A percentile compares a stretch with the other conserved stretches of the same genome.
phyloP scores from a whole-genome alignment of 2,329 filamentous ascomycete genomes.

The Ophiostoma montium region DNA sequence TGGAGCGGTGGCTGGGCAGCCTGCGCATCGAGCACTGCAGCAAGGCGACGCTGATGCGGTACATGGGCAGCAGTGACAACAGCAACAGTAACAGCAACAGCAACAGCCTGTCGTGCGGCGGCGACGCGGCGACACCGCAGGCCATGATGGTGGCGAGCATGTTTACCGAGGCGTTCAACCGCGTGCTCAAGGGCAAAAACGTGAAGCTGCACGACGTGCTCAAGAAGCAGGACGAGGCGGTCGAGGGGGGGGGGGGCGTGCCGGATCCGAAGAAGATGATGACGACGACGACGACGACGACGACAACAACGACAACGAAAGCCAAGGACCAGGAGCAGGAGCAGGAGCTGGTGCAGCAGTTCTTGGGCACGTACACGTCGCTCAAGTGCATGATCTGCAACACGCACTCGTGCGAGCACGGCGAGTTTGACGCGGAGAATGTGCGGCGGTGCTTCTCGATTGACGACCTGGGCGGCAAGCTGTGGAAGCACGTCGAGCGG shows the following conservation, averaged over 20 bases:
- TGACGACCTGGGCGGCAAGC: conserved; percentile 18
- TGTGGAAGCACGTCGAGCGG: conserved; percentile 13
- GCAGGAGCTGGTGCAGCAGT: conserved; percentile 27
- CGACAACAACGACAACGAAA: not conserved
- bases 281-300: not conserved
- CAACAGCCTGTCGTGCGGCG: conserved; percentile 36
- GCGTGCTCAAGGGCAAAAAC: conserved; percentile 33
- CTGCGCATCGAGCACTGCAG: conserved; percentile 37
- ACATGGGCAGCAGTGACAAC: conserved; percentile 33
- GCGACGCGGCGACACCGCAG: conserved; percentile 23
- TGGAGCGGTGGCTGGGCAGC: conserved; percentile 37
- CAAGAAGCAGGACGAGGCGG: conserved; percentile 36
- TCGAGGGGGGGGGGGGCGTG: conserved; percentile 39
- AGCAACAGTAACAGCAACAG: conserved; percentile 34
- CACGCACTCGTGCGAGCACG: conserved; percentile 47
- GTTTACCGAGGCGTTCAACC: conserved; percentile 43
- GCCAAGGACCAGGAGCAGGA: conserved; percentile 23
- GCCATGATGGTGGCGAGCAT: conserved; percentile 30
- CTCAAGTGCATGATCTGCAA: conserved; percentile 46
- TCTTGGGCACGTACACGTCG: conserved; percentile 39
- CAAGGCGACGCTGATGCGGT: conserved; percentile 36
- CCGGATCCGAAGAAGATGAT: conserved; percentile 41
- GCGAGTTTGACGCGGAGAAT: conserved; percentile 40
- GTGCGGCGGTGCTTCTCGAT: conserved; percentile 40
- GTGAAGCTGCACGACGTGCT: conserved; percentile 39